phyloP scores from a whole-genome alignment of 73 alveolate species.

The Paramecium biaurelia region DNA sequence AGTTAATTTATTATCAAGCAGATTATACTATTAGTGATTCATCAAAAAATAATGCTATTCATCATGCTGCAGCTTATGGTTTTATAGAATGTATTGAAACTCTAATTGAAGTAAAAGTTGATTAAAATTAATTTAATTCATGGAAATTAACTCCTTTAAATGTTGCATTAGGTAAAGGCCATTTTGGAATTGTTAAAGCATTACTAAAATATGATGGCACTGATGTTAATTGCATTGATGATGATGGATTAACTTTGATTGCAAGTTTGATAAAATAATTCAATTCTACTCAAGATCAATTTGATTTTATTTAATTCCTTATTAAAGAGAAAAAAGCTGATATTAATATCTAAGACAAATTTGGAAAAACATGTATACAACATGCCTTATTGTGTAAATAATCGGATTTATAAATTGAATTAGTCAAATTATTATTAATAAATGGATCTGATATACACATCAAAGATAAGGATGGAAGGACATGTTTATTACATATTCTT shows the following conservation, averaged over 20 bases:
- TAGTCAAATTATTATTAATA: constrained; percentile 62
- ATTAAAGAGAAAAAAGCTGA: constrained; percentile 87
- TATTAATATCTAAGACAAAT: constrained; percentile 82
- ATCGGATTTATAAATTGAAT: constrained; percentile 56
- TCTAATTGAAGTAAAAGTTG: constrained; percentile 89
- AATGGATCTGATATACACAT: constrained; percentile 79
- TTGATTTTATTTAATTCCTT: constrained; percentile 76
- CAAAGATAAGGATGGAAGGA: constrained; percentile 75
- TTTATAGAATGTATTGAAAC: constrained; percentile 81
- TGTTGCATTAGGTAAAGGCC: constrained; percentile 82
- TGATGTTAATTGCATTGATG: constrained; percentile 95
- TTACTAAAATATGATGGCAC: constrained; percentile 80
- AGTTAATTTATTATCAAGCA: constrained; percentile 85
- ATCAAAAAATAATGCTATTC: constrained; percentile 89
- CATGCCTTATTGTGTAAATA: constrained; percentile 69
- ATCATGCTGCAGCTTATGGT: constrained; percentile 98
- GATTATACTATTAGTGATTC: constrained; percentile 88
- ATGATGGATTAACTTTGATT: constrained; percentile 90
- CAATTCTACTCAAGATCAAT: constrained; percentile 66
- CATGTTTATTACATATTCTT: constrained; percentile 66
- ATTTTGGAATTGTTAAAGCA: constrained; percentile 85
- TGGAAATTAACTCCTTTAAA: constrained; percentile 95
- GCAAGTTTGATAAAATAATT: constrained; percentile 74
- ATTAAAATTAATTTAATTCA: constrained; percentile 87
- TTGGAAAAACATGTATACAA: constrained; percentile 89